Base-by-base conservation (phyloP, 805 yeast genomes). In the Yarrowia sp. region DNA sequence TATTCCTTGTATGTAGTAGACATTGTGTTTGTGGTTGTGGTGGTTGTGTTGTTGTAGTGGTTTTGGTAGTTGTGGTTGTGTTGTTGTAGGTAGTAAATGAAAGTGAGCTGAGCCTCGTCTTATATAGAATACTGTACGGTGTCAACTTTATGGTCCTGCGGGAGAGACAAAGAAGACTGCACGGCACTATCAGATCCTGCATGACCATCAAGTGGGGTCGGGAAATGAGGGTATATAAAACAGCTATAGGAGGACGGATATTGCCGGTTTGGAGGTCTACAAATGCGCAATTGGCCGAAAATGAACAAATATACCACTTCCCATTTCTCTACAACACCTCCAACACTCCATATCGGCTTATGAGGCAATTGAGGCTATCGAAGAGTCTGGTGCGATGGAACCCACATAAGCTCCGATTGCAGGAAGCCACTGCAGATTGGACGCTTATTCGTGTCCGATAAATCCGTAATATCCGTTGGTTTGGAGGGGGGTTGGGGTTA, bases 131-230 rank as follows among this genome's bases (percentile, higher is more conserved):
- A 14, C 36, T 30, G 36, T 46, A 28, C 36, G 32, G 12, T 32
- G 40, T 32, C 40, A 22, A 49, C 56, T 51, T 33, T 51, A 49
- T 16, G 28, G 17, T 21, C 10, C 56, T 24, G 30, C 32, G 56
- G 35, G 35, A 17, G 33, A 11, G 19, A 54, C 46, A 54, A 36
- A 54, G 46, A 38, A 26, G 12, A 38, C 19, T 54, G 61, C 61
- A 54, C 61, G 61, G 59, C 61, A 54, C 61, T 54, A 54, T 54
- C 61, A 36, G 61, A 54, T 54, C 46, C 61, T 54, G 61, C 61
- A 54, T 24, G 61, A 17, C 11, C 58, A 51, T 51, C 58, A 22
- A 22, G 58, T 3, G 58, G 35, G 41, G 28, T 17, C 14, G 19
- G 22, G 22, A 3, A 9, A 19, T 4, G 22, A 38, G 24, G 22